Evolutionary conservation across 1,284 basidiomycete genomes (phyloP).

Genomic region (Papiliotrema flavescens): DNA sequence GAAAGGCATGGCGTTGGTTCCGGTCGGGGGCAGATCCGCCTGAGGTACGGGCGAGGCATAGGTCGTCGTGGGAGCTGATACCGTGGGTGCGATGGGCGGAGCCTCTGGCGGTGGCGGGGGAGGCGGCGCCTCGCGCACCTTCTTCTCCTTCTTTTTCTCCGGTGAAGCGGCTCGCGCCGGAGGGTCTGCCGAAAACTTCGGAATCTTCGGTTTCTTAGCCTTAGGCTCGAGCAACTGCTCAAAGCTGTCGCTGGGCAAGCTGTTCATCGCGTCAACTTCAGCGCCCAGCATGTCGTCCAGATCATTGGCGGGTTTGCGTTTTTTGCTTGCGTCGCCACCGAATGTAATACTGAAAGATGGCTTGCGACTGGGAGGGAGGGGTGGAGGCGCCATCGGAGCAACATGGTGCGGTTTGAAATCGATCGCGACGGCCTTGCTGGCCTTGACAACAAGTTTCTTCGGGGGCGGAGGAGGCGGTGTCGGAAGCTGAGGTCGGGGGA

Average conservation of each 20-base stretch:
- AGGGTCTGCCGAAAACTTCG: background rate
- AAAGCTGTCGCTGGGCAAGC: slow-evolving; percentile 14
- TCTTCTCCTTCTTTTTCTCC: slow-evolving; percentile 15
- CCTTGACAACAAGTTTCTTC: slow-evolving; percentile 36
- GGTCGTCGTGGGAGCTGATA: background rate
- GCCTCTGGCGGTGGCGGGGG: slow-evolving; percentile 1
- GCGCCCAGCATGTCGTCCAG: slow-evolving; percentile 45
- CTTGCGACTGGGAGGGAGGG: slow-evolving; percentile 23
- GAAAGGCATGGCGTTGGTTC: slow-evolving; percentile 50
- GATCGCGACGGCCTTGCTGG: slow-evolving; percentile 26
- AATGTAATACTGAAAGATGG: slow-evolving; percentile 4
- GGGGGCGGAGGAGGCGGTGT: slow-evolving; percentile 7
- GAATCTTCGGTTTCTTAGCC: slow-evolving; percentile 34
- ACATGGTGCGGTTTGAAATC: slow-evolving; percentile 13
- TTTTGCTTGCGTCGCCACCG: slow-evolving; percentile 12
- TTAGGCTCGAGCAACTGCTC: slow-evolving; percentile 29
- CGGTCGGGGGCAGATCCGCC: slow-evolving; percentile 25
- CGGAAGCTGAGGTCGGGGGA: slow-evolving; percentile 21
- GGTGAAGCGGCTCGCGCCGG: background rate
- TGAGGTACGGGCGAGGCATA: slow-evolving; percentile 41
- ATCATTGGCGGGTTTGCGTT: slow-evolving; percentile 16
- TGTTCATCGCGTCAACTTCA: slow-evolving; percentile 44
- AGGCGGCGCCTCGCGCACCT: background rate
- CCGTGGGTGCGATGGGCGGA: background rate
- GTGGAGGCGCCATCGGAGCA: slow-evolving; percentile 43